Base-by-base conservation (phyloP, 441 rosid species). In the Manihot esculenta region DNA sequence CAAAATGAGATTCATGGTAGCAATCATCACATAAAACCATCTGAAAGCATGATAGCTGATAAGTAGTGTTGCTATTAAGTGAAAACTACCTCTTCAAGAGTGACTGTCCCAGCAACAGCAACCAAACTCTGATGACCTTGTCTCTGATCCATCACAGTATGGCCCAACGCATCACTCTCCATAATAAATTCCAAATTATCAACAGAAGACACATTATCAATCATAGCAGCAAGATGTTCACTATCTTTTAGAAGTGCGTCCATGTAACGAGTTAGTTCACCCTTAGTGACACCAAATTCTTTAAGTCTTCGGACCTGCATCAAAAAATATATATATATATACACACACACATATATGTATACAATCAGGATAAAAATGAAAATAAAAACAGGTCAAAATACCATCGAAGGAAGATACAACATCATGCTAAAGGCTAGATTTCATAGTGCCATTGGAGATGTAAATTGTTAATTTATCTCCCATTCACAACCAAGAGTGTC, bases 91-190 rank as follows among this genome's bases (percentile, higher is more conserved):
- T 93, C 99, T 78, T 88, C 93, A 79, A 96, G 98, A 6, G 96
- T 86, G 76, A 96, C 88, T 10, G 97, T 92, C 78, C 94, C 97
- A 60, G 96, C 87, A 74, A 96, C 87, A 64, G 88, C 91, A 84
- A 92, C 83, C 86, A 96, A 82, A 79, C 97, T 85, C 80, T 85
- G 97, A 81, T 93, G 98, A 70, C 98, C 97, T 81, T 96, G 99
- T 71, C 82, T 87, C 79, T 93, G 98, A 83, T 96, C 99, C 99
- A 96, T 96, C 72, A 96, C 96, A 13, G 88, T 86, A 72, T 96
- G 99, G 72, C 96, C 86, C 68, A 96, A 74, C 23, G 99, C 99
- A 84, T 90, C 97, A 76, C 97, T 93, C 84, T 93, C 98, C 99
- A 96, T 96, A 62, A 89, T 85, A 81, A 93, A 92, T 84, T 96